These are phyloP conservation scores for Cytospora schulzeri DNA, from an alignment of 2,329 filamentous ascomycete genomes.

Conservation along the genomic window DNA sequence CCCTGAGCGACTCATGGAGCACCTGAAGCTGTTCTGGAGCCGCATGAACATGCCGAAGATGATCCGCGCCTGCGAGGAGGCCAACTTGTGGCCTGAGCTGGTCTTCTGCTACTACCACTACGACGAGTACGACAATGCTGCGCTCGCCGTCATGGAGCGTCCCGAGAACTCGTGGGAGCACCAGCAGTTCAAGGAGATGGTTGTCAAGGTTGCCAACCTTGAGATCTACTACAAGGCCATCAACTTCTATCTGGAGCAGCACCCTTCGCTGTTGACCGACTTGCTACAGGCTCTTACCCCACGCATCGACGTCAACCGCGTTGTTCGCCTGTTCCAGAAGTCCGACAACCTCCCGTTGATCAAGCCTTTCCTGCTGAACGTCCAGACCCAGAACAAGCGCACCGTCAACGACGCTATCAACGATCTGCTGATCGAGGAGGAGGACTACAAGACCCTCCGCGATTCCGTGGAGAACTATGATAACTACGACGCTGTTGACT, in stretches of 20 bases:
- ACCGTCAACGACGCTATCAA: slow-evolving; percentile 98
- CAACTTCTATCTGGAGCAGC: slow-evolving; percentile 97
- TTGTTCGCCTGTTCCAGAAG: slow-evolving; percentile 99
- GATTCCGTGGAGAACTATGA: slow-evolving; percentile 99
- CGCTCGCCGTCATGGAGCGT: slow-evolving; percentile 96
- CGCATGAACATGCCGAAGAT: slow-evolving; percentile 98
- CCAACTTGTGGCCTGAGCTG: slow-evolving; percentile 94
- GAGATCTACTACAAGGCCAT: slow-evolving; percentile 98
- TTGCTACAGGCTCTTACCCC: slow-evolving; percentile 88
- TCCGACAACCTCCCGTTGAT: slow-evolving; percentile 97
- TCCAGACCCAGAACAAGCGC: slow-evolving; percentile 96
- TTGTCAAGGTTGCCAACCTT: slow-evolving; percentile 95
- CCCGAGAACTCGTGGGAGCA: slow-evolving; percentile 98
- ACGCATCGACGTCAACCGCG: slow-evolving; percentile 95
- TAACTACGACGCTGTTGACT: slow-evolving; percentile 94
- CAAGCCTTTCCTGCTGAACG: slow-evolving; percentile 97
- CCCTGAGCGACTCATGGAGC: slow-evolving; percentile 95
- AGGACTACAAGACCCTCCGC: slow-evolving; percentile 97
- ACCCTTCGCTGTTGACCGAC: slow-evolving; percentile 94
- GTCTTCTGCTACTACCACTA: slow-evolving; percentile 99
- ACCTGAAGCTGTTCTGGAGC: slow-evolving; percentile 97
- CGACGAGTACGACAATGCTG: slow-evolving; percentile 97
- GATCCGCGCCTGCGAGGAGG: slow-evolving; percentile 90
- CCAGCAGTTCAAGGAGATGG: slow-evolving; percentile 98
- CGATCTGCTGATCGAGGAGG: slow-evolving; percentile 95